A percentile compares a stretch with the other conserved stretches of the same genome.
Conservation (phyloP, 2,329 filamentous ascomycete genomes). For the Meredithiella fracta region DNA sequence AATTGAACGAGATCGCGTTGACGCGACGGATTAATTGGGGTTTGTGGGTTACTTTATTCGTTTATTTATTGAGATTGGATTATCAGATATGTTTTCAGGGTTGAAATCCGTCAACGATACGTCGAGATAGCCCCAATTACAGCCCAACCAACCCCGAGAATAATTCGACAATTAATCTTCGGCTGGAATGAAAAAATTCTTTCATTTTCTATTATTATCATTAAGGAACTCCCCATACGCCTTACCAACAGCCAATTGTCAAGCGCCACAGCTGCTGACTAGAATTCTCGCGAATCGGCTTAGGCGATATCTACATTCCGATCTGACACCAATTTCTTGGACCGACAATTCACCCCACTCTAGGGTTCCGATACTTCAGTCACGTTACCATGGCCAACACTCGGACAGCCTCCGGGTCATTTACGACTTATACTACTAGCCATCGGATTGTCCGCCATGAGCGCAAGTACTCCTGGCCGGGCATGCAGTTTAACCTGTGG, state of each 20-base stretch:
- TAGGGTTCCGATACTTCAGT: too few relatives aligned
- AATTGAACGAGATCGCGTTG: background rate
- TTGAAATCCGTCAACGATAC: too few relatives aligned
- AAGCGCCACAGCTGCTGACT: background rate
- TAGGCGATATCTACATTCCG: background rate
- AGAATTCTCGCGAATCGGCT: background rate
- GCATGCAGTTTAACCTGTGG: constrained; percentile 50
- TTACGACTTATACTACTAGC: constrained; percentile 3
- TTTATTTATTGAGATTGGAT: background rate
- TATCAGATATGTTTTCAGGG: too few relatives aligned
- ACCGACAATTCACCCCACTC: background rate
- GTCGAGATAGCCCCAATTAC: background rate
- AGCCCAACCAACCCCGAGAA: background rate
- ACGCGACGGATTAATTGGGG: background rate
- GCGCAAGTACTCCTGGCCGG: constrained; percentile 51
- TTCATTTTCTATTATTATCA: background rate
- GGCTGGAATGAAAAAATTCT: background rate
- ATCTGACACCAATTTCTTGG: background rate
- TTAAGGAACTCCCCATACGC: background rate
- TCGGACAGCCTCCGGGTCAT: constrained; percentile 8
- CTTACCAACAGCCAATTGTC: background rate
- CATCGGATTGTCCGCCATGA: constrained; percentile 25
- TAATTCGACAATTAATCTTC: background rate
- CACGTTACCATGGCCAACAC: constrained; percentile 1
- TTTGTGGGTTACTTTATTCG: background rate